Base-by-base conservation (phyloP, 768 basidiomycete genomes). In the Cubamyces sp. region DNA sequence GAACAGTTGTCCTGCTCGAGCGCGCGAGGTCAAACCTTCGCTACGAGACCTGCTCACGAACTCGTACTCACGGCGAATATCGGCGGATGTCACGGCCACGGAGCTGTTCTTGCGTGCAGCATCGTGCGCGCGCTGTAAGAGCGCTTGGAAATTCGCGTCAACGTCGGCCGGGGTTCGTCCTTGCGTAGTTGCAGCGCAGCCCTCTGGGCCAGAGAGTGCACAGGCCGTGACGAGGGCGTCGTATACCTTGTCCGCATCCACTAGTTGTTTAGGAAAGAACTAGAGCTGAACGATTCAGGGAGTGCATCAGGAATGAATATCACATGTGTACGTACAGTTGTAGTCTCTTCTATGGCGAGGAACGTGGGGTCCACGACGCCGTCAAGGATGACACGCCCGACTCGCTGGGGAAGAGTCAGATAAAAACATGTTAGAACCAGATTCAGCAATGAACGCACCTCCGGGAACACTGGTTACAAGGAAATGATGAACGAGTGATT, bases 181-280 rank as follows among this genome's bases (percentile, higher is more conserved):
- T 16, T 37, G n/a, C 18, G 39, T 28, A 7, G 62, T 39, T 16
- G 57, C 47, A 23, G 48, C 18, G 40, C 62, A 64, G 23, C 62
- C 57, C 3, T 15, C 8, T 4, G 62, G 51, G 1, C 62, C 62
- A 1, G 62, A 21, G 37, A 64, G 57, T 0, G 62, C 57, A 46
- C 62, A 64, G 46, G 52, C 62, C 8, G 47, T 54, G 8, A 60
- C 21, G 40, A 59, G 37, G 8, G 41, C 62, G 3, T 49, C 28
- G 52, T 59, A 64, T 5, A 54, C 48, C 43, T 54, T 60, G 39
- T 59, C 62, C n/a, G 42, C 37, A 21, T 64, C 62, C 1, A 25
- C 46, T 4, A 54, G n/a, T 8, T 48, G 28, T 3, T 48, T 11
- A 5, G 28, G 16, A 57, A 47, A 54, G 16, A 41, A 37, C 54